Percentiles rank a stretch among this genome's conserved stretches.
Evolutionary conservation across 1,139 yeast genomes (phyloP).

Genomic region (Blastobotrys buckinghamii): DNA sequence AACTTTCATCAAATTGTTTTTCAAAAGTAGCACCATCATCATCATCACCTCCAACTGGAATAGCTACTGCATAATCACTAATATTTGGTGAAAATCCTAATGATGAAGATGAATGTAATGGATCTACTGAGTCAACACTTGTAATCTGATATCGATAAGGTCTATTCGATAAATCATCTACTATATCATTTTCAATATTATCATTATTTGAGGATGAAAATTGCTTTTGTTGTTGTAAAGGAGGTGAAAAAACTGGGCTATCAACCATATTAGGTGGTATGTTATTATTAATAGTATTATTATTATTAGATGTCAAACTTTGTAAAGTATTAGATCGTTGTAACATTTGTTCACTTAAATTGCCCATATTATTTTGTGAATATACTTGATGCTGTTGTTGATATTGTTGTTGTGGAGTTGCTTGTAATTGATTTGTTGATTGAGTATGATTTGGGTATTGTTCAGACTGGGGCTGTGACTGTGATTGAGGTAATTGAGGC

Average conservation of each 20-base stretch:
- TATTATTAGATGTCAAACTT: not conserved
- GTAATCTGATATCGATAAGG: not conserved
- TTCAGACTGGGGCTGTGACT: not conserved
- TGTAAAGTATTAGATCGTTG: not conserved
- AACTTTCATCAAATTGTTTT: not conserved
- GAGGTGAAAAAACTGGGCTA: not conserved
- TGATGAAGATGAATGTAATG: slow-evolving; percentile 9
- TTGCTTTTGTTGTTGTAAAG: not conserved
- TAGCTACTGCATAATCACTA: slow-evolving; percentile 12
- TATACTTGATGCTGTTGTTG: not conserved
- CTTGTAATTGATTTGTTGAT: not conserved
- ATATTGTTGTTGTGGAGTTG: too few species aligned
- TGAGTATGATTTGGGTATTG: not conserved
- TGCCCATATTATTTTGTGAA: not conserved
- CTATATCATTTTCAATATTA: not conserved
- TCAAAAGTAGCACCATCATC: not conserved
- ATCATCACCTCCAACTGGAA: slow-evolving; percentile 9
- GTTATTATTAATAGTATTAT: not conserved
- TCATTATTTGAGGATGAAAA: not conserved
- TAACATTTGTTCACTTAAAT: not conserved
- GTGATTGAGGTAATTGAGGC: not conserved
- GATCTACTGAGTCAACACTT: slow-evolving; percentile 12
- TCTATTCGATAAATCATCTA: not conserved
- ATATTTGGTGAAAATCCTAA: slow-evolving; percentile 13
- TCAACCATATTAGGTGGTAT: not conserved